A percentile compares a stretch with the other conserved stretches of the same genome.
phyloP scores from a whole-genome alignment of 2,329 filamentous ascomycete genomes.

The Talaromyces sp. region DNA sequence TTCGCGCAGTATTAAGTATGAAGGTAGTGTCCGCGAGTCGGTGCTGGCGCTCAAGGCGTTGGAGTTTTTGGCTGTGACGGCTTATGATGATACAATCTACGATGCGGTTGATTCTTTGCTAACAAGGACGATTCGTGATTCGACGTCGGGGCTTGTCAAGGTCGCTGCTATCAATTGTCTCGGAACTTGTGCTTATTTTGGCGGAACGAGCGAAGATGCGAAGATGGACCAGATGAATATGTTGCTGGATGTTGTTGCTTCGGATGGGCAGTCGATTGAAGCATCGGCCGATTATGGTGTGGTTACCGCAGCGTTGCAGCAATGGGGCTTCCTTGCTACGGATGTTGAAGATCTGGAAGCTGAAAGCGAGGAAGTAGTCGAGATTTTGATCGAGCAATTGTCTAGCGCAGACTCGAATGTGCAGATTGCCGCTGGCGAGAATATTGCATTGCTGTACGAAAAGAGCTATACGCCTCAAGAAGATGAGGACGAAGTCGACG shows the following conservation, averaged over 20 bases:
- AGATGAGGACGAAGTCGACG: slow-evolving; percentile 55
- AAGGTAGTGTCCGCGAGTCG: slow-evolving; percentile 66
- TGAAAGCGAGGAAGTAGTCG: slow-evolving; percentile 68
- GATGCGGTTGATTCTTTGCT: slow-evolving; percentile 58
- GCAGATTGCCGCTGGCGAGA: slow-evolving; percentile 72
- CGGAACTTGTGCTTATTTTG: slow-evolving; percentile 69
- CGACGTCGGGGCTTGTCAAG: slow-evolving; percentile 63
- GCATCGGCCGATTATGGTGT: slow-evolving; percentile 68
- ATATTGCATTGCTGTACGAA: slow-evolving; percentile 80
- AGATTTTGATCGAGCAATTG: slow-evolving; percentile 81
- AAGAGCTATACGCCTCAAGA: slow-evolving; percentile 60
- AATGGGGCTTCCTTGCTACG: slow-evolving; percentile 78
- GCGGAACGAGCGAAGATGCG: slow-evolving; percentile 66
- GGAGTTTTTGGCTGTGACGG: slow-evolving; percentile 66
- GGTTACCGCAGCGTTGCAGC: slow-evolving; percentile 70
- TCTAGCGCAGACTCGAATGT: slow-evolving; percentile 69
- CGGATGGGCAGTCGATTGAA: slow-evolving; percentile 69
- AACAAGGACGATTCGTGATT: slow-evolving; percentile 63
- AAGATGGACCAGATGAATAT: slow-evolving; percentile 71
- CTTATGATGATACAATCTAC: slow-evolving; percentile 63
- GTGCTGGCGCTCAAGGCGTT: slow-evolving; percentile 69
- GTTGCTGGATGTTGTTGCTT: slow-evolving; percentile 72
- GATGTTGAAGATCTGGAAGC: slow-evolving; percentile 71
- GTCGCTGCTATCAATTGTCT: slow-evolving; percentile 70
- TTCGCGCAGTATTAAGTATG: slow-evolving; percentile 66